Conservation (phyloP, 495 filamentous ascomycete genomes). For the Penicillium maclennaniae region DNA sequence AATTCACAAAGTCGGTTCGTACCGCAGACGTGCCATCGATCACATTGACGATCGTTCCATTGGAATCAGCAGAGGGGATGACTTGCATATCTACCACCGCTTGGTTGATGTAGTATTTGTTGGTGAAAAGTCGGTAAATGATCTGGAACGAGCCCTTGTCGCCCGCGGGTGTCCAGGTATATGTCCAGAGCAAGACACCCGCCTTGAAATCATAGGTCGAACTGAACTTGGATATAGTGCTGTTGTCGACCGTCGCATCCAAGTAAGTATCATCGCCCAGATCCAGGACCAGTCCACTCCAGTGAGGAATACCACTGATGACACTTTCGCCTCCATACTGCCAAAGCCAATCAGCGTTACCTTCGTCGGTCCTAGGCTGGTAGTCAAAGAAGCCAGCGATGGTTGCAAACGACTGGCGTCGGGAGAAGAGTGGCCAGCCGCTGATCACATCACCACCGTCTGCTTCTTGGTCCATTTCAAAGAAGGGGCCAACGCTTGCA, state of each 20-base stretch:
- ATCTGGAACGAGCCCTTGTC: slow-evolving; percentile 50
- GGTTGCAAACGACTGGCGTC: slow-evolving; percentile 67
- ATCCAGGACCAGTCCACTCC: slow-evolving; percentile 57
- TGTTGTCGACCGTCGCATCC: slow-evolving; percentile 58
- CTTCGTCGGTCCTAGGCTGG: slow-evolving; percentile 58
- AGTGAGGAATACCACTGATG: slow-evolving; percentile 72
- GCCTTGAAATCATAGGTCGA: slow-evolving; percentile 60
- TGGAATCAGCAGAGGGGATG: slow-evolving; percentile 40
- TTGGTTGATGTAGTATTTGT: slow-evolving; percentile 61
- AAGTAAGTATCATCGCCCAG: slow-evolving; percentile 51
- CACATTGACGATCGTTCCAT: slow-evolving; percentile 54
- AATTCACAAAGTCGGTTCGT: slow-evolving; percentile 52
- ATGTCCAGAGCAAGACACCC: slow-evolving; percentile 60
- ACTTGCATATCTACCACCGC: slow-evolving; percentile 58
- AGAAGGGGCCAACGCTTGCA: slow-evolving; percentile 65
- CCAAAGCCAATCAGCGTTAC: slow-evolving; percentile 69
- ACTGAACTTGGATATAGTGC: slow-evolving; percentile 56
- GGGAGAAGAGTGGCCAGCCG: slow-evolving; percentile 71
- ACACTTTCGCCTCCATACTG: slow-evolving; percentile 70
- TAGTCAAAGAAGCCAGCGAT: slow-evolving; percentile 70
- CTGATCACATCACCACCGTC: slow-evolving; percentile 53
- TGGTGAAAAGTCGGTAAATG: slow-evolving; percentile 55
- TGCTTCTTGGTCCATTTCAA: slow-evolving; percentile 55
- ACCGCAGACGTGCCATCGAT: slow-evolving; percentile 57
- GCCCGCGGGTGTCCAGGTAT: slow-evolving; percentile 60